phyloP scores from a whole-genome alignment of 768 basidiomycete species.

The Boletus rubescentipes region DNA sequence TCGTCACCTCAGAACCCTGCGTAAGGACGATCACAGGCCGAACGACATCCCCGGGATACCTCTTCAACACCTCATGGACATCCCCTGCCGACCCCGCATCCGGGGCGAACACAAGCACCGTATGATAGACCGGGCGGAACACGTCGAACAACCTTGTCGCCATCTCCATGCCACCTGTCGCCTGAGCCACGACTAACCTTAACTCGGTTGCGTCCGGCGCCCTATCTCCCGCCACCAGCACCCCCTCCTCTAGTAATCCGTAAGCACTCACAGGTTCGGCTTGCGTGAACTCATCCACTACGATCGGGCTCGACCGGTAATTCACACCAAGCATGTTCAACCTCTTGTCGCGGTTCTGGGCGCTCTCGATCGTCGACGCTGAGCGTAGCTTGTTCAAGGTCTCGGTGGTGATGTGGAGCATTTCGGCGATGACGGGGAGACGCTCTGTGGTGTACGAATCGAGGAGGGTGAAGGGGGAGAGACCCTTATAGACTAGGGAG shows the following conservation, averaged over 20 bases:
- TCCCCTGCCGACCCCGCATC: constrained; percentile 1
- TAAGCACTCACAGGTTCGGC: constrained; percentile 14
- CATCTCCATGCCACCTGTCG: neutral
- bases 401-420: constrained; percentile 42
- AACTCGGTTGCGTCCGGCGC: constrained; percentile 44
- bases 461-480: constrained; percentile 37
- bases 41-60: constrained; percentile 4
- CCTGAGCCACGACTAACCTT: constrained; percentile 19
- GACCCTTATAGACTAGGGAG: constrained; percentile 39
- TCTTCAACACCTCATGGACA: constrained; percentile 8
- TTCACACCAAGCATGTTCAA: constrained; percentile 35
- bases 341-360: neutral
- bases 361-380: neutral
- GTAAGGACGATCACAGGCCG: constrained; percentile 16
- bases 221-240: constrained; percentile 42
- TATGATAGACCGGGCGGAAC: constrained; percentile 26
- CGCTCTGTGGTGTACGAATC: constrained; percentile 45
- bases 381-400: constrained; percentile 9
- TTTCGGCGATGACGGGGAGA: constrained; percentile 44
- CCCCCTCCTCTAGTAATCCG: constrained; percentile 20
- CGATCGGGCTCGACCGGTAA: constrained; percentile 35
- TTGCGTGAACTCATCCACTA: constrained; percentile 35
- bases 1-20: neutral
- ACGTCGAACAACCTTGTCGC: constrained; percentile 22
- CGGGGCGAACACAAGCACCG: constrained; percentile 29